Evolutionary conservation across 805 yeast species (phyloP).

Genomic region (Dipodascopsis uninucleata): DNA sequence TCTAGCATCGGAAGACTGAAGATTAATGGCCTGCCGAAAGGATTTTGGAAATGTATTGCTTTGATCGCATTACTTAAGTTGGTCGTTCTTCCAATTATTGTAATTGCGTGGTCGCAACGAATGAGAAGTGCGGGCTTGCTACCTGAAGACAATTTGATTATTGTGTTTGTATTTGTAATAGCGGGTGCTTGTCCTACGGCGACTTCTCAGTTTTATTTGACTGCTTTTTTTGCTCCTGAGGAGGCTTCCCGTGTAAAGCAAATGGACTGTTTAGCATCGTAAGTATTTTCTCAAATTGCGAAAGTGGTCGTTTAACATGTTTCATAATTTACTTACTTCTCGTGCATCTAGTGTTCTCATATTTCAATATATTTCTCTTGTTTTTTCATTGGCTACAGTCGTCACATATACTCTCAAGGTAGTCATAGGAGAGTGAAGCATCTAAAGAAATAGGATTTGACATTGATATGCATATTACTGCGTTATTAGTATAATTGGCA

Average conservation of each 20-base stretch:
- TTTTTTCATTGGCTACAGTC: conserved; percentile 68
- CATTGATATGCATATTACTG: too few species aligned
- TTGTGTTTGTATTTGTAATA: conserved; percentile 69
- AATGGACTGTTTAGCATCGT: conserved; percentile 81
- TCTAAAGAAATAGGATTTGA: neutral
- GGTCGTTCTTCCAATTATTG: conserved; percentile 73
- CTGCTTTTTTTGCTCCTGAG: conserved; percentile 81
- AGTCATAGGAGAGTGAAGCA: conserved; percentile 23
- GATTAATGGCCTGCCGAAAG: conserved; percentile 56
- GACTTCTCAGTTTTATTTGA: conserved; percentile 80
- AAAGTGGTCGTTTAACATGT: too few species aligned
- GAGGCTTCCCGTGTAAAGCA: conserved; percentile 44
- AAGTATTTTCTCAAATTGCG: too few species aligned
- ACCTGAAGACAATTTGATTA: conserved; percentile 50
- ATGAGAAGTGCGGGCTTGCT: conserved; percentile 62
- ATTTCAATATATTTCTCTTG: conserved; percentile 65
- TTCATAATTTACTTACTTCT: neutral
- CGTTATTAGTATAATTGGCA: too few species aligned
- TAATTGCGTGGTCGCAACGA: conserved; percentile 63
- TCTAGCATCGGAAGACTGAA: conserved; percentile 80
- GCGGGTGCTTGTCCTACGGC: conserved; percentile 83
- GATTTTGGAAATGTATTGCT: conserved; percentile 60
- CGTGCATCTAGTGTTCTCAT: conserved; percentile 42
- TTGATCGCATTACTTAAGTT: conserved; percentile 56
- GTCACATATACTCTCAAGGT: conserved; percentile 58